Conservation (phyloP, 202 grass and related monocot genomes). For the Musa balbisiana region DNA sequence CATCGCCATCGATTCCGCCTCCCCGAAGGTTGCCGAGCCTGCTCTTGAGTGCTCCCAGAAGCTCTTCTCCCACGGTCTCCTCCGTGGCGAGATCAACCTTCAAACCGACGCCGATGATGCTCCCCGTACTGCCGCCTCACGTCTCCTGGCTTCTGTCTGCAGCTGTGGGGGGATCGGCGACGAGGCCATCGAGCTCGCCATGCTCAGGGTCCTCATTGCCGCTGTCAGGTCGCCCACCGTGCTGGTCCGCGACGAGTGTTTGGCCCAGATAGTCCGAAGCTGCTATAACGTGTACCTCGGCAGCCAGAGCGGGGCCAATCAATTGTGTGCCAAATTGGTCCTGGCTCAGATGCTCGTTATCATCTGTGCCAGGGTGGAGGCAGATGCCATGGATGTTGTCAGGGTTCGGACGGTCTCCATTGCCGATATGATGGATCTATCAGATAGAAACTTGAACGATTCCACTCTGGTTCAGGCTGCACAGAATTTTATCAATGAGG, state of each 20-base stretch:
- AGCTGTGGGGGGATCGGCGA: constrained; percentile 47
- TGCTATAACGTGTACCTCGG: constrained; percentile 93
- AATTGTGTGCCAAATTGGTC: constrained; percentile 85
- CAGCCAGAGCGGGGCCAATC: constrained; percentile 59
- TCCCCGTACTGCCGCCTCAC: constrained; percentile 30
- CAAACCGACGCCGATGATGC: constrained; percentile 8
- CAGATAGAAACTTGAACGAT: constrained; percentile 86
- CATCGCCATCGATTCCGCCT: constrained; percentile 49
- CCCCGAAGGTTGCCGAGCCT: constrained; percentile 60
- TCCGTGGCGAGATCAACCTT: constrained; percentile 50
- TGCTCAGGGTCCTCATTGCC: constrained; percentile 60
- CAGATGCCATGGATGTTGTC: constrained; percentile 39
- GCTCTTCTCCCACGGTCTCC: constrained; percentile 54
- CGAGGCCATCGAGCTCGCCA: constrained; percentile 53
- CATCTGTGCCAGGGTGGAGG: constrained; percentile 51
- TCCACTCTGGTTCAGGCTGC: constrained; percentile 71
- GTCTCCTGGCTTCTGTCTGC: constrained; percentile 47
- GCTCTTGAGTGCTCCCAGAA: constrained; percentile 60
- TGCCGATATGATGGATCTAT: constrained; percentile 93
- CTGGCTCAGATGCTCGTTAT: constrained; percentile 70
- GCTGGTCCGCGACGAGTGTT: constrained; percentile 49
- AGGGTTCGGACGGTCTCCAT: constrained; percentile 57
- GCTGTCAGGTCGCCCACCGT: constrained; percentile 44
- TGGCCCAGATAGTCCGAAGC: constrained; percentile 58
- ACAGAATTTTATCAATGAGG: constrained; percentile 79